Base-by-base conservation (phyloP, 805 yeast species). In the Zygoascus bituminiphila region DNA sequence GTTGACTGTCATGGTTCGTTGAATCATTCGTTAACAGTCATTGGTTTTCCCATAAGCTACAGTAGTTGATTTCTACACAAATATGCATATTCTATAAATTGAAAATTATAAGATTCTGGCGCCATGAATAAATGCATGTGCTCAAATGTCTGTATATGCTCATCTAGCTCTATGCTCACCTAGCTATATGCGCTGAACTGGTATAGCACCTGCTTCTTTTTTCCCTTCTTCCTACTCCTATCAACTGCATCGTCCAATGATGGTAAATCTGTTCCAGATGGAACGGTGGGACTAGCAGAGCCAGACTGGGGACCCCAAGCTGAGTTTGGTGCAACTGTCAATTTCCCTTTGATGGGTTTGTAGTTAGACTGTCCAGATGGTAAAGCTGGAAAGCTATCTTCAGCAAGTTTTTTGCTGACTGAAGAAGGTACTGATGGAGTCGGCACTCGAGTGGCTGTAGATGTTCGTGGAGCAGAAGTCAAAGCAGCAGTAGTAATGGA, bases 191-290 rank as follows among this genome's bases (percentile, higher is more conserved):
- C 69, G 48, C 82, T 82, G 44, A 74, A 66, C 47, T 73, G 76
- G 55, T 76, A 74, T 23, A 78, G 61, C 15, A 78, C 57, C 55
- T 78, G 80, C 56, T 77, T 78, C 61, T 76, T 76, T 61, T 77
- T 65, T 22, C 66, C 67, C 49, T 69, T 75, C 57, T 66, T 67
- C 51, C 64, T 67, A 22, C 26, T 12, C 5, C 63, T 19, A 10
- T 17, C 25, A 23, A 35, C 35, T 1, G 36, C 33, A 2, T 39
- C 19, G 25, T 17, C 12, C 22, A 15, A 20, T n/a, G 39, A 36
- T 15, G 39, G 22, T 15, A 15, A 15, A 36, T 36, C 21, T 2
- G 22, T n/a, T 4, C 20, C 21, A 36, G 39, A 36, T 36, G 39
- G 39, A 12, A 36, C 38, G 29, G 12, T 15, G 10, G 33, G 33